Evolutionary conservation across 805 yeast genomes (phyloP).

Genomic region (Sungouiozyma intestinalis): DNA sequence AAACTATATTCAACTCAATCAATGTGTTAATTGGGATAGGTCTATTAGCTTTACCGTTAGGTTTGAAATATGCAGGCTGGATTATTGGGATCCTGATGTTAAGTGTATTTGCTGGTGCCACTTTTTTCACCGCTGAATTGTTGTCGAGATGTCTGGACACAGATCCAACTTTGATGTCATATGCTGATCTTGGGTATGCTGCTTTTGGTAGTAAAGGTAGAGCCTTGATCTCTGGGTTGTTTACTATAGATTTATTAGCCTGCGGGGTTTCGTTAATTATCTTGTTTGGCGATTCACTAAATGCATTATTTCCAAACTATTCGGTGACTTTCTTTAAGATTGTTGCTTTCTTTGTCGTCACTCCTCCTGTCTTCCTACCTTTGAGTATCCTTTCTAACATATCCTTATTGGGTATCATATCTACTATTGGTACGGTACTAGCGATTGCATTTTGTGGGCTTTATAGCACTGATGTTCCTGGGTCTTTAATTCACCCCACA

Average conservation of each 20-base stretch:
- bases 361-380: conserved; percentile 78
- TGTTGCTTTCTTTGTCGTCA: conserved; percentile 55
- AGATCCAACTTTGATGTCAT: conserved; percentile 71
- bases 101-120: conserved; percentile 49
- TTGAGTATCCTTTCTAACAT: conserved; percentile 60
- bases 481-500: conserved; percentile 58
- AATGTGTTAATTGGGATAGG: conserved; percentile 73
- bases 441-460: conserved; percentile 56
- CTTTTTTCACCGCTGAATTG: conserved; percentile 68
- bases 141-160: conserved; percentile 69
- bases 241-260: conserved; percentile 69
- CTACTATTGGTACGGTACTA: conserved; percentile 55
- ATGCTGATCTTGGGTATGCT: conserved; percentile 83
- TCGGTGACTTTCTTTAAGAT: conserved; percentile 51
- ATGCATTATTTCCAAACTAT: conserved; percentile 49
- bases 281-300: conserved; percentile 75
- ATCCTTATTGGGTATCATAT: conserved; percentile 58
- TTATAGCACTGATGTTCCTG: conserved; percentile 51
- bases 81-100: conserved; percentile 52
- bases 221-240: conserved; percentile 57
- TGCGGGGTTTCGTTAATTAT: conserved; percentile 75
- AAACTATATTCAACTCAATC: conserved; percentile 67
- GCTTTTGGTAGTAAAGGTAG: conserved; percentile 74
- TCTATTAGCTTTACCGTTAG: conserved; percentile 61
- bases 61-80: conserved; percentile 61